Base-by-base conservation (phyloP, 2,329 filamentous ascomycete genomes). In the Xylariaceae sp. region DNA sequence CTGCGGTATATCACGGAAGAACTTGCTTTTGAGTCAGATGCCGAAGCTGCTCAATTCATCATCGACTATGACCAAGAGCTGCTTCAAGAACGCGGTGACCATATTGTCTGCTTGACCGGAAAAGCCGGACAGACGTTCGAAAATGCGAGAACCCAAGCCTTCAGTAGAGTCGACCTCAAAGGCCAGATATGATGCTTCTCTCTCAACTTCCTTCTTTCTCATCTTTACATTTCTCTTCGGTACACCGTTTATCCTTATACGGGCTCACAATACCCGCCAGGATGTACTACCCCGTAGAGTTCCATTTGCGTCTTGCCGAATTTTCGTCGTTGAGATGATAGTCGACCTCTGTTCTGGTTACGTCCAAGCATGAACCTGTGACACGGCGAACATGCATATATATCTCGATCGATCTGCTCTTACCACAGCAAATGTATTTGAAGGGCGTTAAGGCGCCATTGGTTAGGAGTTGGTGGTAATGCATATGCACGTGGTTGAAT, bases 1-100 rank as follows among this genome's bases (percentile, higher is more conserved):
- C 83, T 98, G 65, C 89, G 91, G 65, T 97, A 96, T 78, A 85
- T 99, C 69, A 96, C 93, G 58, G 92, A 97, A 76, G 94, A 98
- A 76, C 89, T 99, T 69, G 92, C 91, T 47, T 99, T 99, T 74
- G 92, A 96, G 75, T 92, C 90, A 58, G 92, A 96, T 77, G 85
- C 89, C 71, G 91, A 96, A 78, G 92, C 92, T 62, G 90, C 90
- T 60, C 90, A 95, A 73, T 99, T 98, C 75, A 86, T 99, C 71
- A 87, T 91, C 69, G 89, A 96, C 64, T 80, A 95, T 69, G 83
- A 88, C 49, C 85, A 91, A 73, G 79, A 88, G 33, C 79, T 96
- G 33, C 84, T 98, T 64, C 84, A 93, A 74, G 88, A 95, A 73
- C 87, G 87, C 63, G 82, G 88, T 63, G 88, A 90, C 62, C 84